A percentile compares a stretch with the other conserved stretches of the same genome.
These are phyloP conservation scores for Didymosphaeria variabile DNA, from an alignment of 2,329 filamentous ascomycete species.

Conservation along the genomic window DNA sequence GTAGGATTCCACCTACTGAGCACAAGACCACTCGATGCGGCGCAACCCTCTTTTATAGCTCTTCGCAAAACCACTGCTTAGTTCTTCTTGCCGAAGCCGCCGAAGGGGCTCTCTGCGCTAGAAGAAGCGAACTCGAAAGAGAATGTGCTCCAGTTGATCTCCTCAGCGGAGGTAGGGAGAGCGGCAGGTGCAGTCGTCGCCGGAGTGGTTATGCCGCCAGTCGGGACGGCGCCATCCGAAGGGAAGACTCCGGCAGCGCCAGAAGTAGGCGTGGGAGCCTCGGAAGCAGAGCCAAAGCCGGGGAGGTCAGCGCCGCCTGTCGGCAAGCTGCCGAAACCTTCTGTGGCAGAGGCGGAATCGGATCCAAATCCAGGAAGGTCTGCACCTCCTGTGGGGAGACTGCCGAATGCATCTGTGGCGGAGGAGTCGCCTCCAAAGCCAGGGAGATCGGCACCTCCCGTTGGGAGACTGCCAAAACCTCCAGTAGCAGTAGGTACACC, in stretches of 20 bases:
- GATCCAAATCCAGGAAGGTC: too few relatives aligned
- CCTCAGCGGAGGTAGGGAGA: conserved; percentile 11
- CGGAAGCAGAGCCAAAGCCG: background rate
- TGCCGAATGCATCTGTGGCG: too few relatives aligned
- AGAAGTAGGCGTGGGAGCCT: background rate
- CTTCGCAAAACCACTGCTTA: background rate
- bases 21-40: background rate
- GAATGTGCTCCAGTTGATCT: conserved; percentile 18
- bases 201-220: conserved; percentile 19
- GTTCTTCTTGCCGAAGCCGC: conserved; percentile 5
- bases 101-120: background rate
- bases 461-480: background rate
- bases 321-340: background rate
- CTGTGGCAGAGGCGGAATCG: background rate
- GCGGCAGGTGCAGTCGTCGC: conserved; percentile 20
- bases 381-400: too few relatives aligned
- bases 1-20: background rate
- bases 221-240: conserved; percentile 17
- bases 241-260: conserved; percentile 18
- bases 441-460: background rate
- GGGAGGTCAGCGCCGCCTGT: conserved; percentile 2
- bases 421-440: background rate
- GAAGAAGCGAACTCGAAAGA: conserved; percentile 22
- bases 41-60: background rate
- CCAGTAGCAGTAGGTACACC: background rate